A percentile compares a stretch with the other conserved stretches of the same genome.
phyloP scores from a whole-genome alignment of 2,329 filamentous ascomycete species.

The Exophiala sideris region DNA sequence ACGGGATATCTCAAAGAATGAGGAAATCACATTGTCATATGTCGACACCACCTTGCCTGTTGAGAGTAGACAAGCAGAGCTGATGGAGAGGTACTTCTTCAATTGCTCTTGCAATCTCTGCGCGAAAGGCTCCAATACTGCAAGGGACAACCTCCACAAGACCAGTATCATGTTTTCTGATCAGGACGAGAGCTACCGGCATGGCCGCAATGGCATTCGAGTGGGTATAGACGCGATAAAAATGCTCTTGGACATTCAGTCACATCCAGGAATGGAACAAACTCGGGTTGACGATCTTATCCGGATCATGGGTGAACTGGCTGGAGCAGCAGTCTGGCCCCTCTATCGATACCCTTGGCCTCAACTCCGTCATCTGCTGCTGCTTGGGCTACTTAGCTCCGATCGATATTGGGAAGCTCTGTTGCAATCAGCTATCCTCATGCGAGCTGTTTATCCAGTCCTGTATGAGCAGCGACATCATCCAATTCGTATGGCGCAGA shows the following conservation, averaged over 20 bases:
- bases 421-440: slow-evolving; percentile 50
- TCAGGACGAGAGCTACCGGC: background rate
- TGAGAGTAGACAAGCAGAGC: slow-evolving; percentile 49
- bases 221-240: slow-evolving; percentile 21
- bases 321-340: slow-evolving; percentile 43
- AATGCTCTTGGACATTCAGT: slow-evolving; percentile 29
- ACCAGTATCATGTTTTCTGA: background rate
- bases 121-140: background rate
- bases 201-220: background rate
- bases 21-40: slow-evolving; percentile 62
- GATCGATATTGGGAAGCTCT: slow-evolving; percentile 48
- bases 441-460: slow-evolving; percentile 50
- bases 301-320: slow-evolving; percentile 40
- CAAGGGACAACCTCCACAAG: slow-evolving; percentile 1
- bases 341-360: slow-evolving; percentile 54
- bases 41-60: slow-evolving; percentile 55
- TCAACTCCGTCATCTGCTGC: slow-evolving; percentile 52
- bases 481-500: slow-evolving; percentile 51
- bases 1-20: slow-evolving; percentile 49
- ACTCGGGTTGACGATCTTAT: slow-evolving; percentile 37
- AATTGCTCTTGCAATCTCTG: slow-evolving; percentile 48
- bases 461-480: slow-evolving; percentile 50
- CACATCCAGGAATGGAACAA: slow-evolving; percentile 22
- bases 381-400: slow-evolving; percentile 46
- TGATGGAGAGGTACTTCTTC: slow-evolving; percentile 58